A percentile compares a stretch with the other conserved stretches of the same genome.
phyloP scores from a whole-genome alignment of 345 rosid species.

The Tarenaya hassleriana region DNA sequence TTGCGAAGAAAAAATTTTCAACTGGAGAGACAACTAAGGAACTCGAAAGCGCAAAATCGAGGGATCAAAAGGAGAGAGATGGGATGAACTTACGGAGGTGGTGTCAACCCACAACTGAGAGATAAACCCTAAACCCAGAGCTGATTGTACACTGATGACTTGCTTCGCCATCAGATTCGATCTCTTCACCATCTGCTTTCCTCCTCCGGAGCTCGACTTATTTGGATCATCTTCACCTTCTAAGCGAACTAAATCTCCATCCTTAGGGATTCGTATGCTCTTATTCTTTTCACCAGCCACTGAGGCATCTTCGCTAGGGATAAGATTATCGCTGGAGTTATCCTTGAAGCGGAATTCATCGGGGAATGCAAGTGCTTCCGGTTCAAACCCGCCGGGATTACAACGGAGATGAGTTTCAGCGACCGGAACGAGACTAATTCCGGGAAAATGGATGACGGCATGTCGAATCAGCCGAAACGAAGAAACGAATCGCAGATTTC shows the following conservation, averaged over 20 bases:
- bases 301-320: slow-evolving; percentile 15
- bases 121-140: slow-evolving; percentile 66
- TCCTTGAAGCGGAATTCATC: slow-evolving; percentile 36
- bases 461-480: background rate
- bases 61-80: slow-evolving; percentile 1
- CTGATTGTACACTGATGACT: slow-evolving; percentile 68
- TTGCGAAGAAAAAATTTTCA: background rate
- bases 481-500: background rate
- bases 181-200: slow-evolving; percentile 47
- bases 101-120: slow-evolving; percentile 88
- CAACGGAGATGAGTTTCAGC: background rate
- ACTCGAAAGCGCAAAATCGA: background rate
- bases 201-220: slow-evolving; percentile 25
- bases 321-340: slow-evolving; percentile 15
- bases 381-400: background rate
- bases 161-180: slow-evolving; percentile 77
- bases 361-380: background rate
- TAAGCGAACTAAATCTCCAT: slow-evolving; percentile 24
- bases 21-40: background rate
- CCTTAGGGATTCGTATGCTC: slow-evolving; percentile 9
- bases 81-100: slow-evolving; percentile 38
- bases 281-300: slow-evolving; percentile 17
- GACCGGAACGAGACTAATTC: background rate
- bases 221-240: slow-evolving; percentile 6
- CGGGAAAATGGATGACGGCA: background rate